phyloP scores from a whole-genome alignment of 805 yeast genomes.

The Teunomyces panamensis region DNA sequence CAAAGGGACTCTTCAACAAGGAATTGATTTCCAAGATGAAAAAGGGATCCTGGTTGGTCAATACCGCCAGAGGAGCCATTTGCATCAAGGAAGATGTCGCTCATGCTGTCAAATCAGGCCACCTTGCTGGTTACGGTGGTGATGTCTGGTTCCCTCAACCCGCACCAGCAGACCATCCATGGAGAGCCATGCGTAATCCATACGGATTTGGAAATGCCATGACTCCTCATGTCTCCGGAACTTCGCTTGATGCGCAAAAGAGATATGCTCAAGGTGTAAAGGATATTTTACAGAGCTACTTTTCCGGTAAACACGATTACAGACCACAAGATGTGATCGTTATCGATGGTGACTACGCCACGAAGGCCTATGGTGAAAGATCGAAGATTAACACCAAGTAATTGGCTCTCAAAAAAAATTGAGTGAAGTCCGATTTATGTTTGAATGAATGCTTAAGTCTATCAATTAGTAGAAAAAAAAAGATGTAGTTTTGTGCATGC shows the following conservation, averaged over 20 bases:
- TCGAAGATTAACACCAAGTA: background rate
- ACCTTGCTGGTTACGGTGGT: conserved; percentile 77
- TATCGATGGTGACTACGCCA: conserved; percentile 67
- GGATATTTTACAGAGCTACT: conserved; percentile 60
- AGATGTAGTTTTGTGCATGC: background rate
- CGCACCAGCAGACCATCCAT: conserved; percentile 72
- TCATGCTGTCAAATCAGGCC: conserved; percentile 66
- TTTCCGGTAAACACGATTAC: conserved; percentile 62
- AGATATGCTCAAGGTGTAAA: conserved; percentile 71
- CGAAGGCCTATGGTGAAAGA: conserved; percentile 65
- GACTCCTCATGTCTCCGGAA: conserved; percentile 82
- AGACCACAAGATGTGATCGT: conserved; percentile 75
- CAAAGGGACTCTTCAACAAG: conserved; percentile 66
- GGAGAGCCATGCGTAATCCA: conserved; percentile 67
- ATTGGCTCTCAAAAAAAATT: background rate
- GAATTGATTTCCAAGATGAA: conserved; percentile 51
- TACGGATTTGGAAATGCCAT: conserved; percentile 77
- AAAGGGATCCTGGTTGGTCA: conserved; percentile 15
- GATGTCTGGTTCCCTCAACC: conserved; percentile 89
- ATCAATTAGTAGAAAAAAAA: background rate
- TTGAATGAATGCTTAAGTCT: background rate
- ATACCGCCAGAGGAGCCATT: conserved; percentile 56
- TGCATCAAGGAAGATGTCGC: conserved; percentile 72
- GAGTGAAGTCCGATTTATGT: conserved; percentile 1
- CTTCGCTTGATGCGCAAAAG: conserved; percentile 75